Evolutionary conservation across 176 grass and related monocot species (phyloP), one percentile per base, ranked within the genome.

Genomic region (Thalia dealbata): DNA sequence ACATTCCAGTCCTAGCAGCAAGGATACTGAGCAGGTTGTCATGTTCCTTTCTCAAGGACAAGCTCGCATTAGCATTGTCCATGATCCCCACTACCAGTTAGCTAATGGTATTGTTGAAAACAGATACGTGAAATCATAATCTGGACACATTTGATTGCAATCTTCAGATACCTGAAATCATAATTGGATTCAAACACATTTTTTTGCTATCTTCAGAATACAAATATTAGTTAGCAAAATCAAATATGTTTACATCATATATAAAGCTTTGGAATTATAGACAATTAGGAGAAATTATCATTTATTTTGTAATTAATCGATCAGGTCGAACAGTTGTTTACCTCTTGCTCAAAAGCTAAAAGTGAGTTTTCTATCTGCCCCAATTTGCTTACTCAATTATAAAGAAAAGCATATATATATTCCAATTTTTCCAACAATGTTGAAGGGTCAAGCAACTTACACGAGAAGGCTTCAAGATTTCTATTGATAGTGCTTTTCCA

Each of bases 81-180:
- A 96, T 78, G 76, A 89, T 92, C 88, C 92, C 92, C 92, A 86
- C 79, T 85, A 56, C 82, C 88, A 71, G 3, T 61, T 26, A 64
- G 15, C 42, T 24, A 56, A 55, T 41, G 52, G 69, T 48, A 41
- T 50, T 13, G 2, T 30, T 71, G 69, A 75, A 79, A 75, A 78
- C 70, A 91, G 76, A 78, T 96, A 96, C 89, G 86, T 92, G 89
- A 96, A 96, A 82, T 96, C 92, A 84, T 92, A 96, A 83, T 96
- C 89, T 75, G 92, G 92, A 84, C 92, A 96, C 75, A 96, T 86
- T 64, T 91, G 89, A 52, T 84, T 78, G 70, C n/a, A n/a, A n/a
- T n/a, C n/a, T n/a, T n/a, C 70, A 91, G 76, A 78, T 96, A 96
- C 89, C 89, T 92, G 89, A 96, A 96, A 82, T 96, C 92, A 84